These are phyloP conservation scores for Parathielavia appendiculata DNA, from an alignment of 495 filamentous ascomycete genomes.

Conservation along the genomic window DNA sequence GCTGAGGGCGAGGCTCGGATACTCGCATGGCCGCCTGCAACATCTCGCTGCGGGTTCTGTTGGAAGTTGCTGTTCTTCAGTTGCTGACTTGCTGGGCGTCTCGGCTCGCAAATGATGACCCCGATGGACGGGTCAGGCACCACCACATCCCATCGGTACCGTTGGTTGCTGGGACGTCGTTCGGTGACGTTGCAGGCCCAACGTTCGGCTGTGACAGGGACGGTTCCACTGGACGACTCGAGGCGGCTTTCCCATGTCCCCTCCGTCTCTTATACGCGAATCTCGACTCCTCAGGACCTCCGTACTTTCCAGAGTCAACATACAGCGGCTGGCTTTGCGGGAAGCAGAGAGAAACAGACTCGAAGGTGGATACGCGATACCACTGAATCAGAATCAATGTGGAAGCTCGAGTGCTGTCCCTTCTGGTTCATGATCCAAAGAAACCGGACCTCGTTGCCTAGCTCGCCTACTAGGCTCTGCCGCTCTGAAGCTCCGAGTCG, in stretches of 20 bases:
- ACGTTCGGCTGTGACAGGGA: constrained; percentile 7
- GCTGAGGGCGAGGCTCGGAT: constrained; percentile 3
- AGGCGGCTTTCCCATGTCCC: not conserved
- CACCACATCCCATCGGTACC: constrained; percentile 10
- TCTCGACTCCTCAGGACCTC: no score
- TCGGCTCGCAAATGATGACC: constrained; percentile 22
- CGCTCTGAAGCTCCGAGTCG: no score
- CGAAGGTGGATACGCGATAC: no score
- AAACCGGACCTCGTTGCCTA: no score
- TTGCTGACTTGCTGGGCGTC: not conserved
- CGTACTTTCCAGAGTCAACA: no score
- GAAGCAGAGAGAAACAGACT: not conserved
- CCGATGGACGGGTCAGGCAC: constrained; percentile 17
- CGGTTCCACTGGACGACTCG: not conserved
- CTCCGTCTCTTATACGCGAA: not conserved
- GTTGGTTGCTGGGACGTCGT: constrained; percentile 6
- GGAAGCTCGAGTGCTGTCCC: no score
- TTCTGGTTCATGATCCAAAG: no score
- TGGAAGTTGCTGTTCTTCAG: not conserved
- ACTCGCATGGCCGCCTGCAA: constrained; percentile 10
- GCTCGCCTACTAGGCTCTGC: no score
- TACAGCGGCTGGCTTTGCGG: no score
- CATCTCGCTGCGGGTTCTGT: constrained; percentile 5
- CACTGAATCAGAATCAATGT: no score
- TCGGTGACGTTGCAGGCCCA: constrained; percentile 17